phyloP scores from a whole-genome alignment of 2,329 filamentous ascomycete species.

The Lomentospora prolificans region DNA sequence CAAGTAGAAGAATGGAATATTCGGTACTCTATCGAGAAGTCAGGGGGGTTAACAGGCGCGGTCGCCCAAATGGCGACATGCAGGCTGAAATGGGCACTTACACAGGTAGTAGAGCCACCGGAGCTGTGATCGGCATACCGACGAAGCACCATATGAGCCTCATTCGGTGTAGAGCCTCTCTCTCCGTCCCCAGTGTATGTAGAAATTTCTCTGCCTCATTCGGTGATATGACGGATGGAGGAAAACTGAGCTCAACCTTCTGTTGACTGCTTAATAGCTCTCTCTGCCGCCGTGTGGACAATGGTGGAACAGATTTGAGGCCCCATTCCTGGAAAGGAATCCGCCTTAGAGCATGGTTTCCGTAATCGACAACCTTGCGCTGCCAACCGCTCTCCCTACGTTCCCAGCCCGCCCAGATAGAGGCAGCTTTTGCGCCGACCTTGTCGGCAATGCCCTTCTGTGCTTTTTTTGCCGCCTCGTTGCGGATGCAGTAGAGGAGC shows the following conservation, averaged over 20 bases:
- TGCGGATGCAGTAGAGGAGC: slow-evolving; percentile 81
- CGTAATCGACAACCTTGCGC: slow-evolving; percentile 73
- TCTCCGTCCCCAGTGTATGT: slow-evolving; percentile 63
- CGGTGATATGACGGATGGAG: slow-evolving; percentile 56
- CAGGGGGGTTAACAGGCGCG: not conserved
- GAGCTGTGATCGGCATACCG: slow-evolving; percentile 73
- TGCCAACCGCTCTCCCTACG: slow-evolving; percentile 79
- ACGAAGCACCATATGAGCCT: slow-evolving; percentile 72
- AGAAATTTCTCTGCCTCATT: slow-evolving; percentile 57
- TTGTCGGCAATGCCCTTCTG: slow-evolving; percentile 44
- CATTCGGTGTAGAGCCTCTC: slow-evolving; percentile 66
- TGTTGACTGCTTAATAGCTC: slow-evolving; percentile 54
- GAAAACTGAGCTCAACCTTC: slow-evolving; percentile 68
- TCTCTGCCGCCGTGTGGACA: slow-evolving; percentile 55
- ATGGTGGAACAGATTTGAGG: slow-evolving; percentile 82
- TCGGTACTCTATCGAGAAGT: slow-evolving; percentile 56
- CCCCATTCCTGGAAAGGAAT: slow-evolving; percentile 98
- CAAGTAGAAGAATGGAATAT: slow-evolving; percentile 95
- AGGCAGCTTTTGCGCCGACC: slow-evolving; percentile 58
- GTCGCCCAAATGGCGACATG: not conserved
- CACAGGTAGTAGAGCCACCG: slow-evolving; percentile 78
- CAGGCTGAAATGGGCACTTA: slow-evolving; percentile 37
- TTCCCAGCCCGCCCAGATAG: slow-evolving; percentile 82
- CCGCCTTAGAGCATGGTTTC: slow-evolving; percentile 73
- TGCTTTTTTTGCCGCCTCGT: slow-evolving; percentile 40